Evolutionary conservation across 306 rosid genomes (phyloP).

Genomic region (Spatholobus suberectus): DNA sequence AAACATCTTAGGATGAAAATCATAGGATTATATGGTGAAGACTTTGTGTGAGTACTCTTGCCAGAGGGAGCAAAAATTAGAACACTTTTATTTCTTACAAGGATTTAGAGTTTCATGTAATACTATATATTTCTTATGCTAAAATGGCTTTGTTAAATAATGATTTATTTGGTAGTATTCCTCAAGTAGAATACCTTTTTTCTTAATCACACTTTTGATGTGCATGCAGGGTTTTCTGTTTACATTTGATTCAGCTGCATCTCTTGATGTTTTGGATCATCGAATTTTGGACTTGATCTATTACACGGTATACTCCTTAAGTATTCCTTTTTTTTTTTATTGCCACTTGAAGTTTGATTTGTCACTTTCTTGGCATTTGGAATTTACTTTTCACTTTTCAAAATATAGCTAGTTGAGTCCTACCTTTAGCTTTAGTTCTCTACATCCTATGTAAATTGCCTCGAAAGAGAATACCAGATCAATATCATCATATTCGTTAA

Average conservation of each 20-base stretch:
- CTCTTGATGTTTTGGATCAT: conserved; percentile 81
- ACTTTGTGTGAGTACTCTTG: no score
- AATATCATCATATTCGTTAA: conserved; percentile 81
- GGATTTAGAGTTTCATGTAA: no score
- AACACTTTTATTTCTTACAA: no score
- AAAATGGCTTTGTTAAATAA: no score
- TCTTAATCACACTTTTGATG: conserved; percentile 24
- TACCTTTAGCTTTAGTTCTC: conserved; percentile 94
- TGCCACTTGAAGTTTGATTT: background rate
- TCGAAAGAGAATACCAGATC: conserved; percentile 91
- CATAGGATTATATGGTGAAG: no score
- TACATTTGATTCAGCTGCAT: conserved; percentile 74
- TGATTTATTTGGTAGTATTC: conserved; percentile 13
- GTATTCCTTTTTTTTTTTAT: conserved; percentile 24
- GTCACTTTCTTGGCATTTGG: conserved; percentile 30
- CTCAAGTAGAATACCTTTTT: conserved; percentile 25
- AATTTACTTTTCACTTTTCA: conserved; percentile 33
- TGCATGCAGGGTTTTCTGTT: conserved; percentile 74
- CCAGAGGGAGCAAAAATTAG: no score
- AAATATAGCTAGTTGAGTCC: conserved; percentile 82
- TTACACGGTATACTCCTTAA: conserved; percentile 71
- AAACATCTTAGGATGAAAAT: no score
- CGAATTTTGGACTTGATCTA: conserved; percentile 63
- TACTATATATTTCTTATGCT: no score
- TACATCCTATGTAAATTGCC: conserved; percentile 92